Evolutionary conservation across 371 early-diverging fungal species (phyloP).

Genomic region (Syncephalastrum contaminatum): DNA sequence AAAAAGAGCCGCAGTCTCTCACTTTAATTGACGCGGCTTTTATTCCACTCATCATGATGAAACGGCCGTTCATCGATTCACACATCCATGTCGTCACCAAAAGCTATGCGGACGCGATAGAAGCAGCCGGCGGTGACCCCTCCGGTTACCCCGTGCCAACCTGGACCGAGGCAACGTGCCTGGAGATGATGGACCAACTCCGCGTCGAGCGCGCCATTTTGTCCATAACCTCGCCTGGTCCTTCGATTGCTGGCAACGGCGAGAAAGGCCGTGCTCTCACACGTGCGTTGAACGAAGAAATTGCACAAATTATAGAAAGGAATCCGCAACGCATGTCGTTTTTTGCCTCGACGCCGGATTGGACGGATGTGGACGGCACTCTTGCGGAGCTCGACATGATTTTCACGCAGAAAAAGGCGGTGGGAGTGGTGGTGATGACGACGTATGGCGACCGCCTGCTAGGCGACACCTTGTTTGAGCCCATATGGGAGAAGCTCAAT

Average conservation of each 20-base stretch:
- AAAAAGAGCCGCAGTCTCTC: no score
- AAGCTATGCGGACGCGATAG: constrained; percentile 4
- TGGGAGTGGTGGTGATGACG: constrained; percentile 5
- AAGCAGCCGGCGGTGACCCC: constrained; percentile 12
- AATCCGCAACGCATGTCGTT: constrained; percentile 3
- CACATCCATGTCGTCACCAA: constrained; percentile 11
- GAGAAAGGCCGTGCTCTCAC: constrained; percentile 1
- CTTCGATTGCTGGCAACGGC: not conserved
- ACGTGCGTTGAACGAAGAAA: not conserved
- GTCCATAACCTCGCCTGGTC: constrained; percentile 12
- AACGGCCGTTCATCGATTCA: constrained; percentile 3
- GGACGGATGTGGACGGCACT: constrained; percentile 9
- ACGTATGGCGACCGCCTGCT: not conserved
- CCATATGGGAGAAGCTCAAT: constrained; percentile 11
- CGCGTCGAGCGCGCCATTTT: not conserved
- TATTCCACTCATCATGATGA: no score
- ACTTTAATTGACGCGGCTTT: no score
- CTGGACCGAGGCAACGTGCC: constrained; percentile 6
- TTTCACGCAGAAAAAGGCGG: constrained; percentile 5
- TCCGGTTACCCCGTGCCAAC: constrained; percentile 7
- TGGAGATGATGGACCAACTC: constrained; percentile 4
- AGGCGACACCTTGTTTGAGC: constrained; percentile 1
- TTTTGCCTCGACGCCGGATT: constrained; percentile 10
- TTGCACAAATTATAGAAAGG: not conserved
- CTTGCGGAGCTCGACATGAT: constrained; percentile 9